Conservation (phyloP, 2,329 filamentous ascomycete species). For the Diaporthe helianthi region DNA sequence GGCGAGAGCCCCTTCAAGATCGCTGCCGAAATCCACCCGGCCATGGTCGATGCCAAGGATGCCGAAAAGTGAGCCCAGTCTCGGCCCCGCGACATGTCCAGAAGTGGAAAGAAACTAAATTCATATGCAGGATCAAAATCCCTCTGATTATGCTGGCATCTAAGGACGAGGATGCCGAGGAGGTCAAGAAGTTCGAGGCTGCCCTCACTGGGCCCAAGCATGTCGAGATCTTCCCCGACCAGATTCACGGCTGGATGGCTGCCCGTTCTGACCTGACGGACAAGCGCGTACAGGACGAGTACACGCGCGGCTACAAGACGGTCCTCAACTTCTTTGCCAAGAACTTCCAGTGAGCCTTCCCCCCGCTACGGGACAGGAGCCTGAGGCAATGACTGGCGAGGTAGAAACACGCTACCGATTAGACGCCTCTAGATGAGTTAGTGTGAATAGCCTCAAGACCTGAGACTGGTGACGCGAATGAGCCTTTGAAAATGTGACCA, state of each 20-base stretch:
- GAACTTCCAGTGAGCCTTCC: slow-evolving; percentile 46
- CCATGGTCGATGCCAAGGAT: slow-evolving; percentile 69
- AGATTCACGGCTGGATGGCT: slow-evolving; percentile 79
- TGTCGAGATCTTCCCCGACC: slow-evolving; percentile 70
- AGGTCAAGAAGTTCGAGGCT: slow-evolving; percentile 63
- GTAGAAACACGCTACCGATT: background rate
- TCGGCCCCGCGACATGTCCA: background rate
- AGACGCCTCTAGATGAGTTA: background rate
- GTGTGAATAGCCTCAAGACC: background rate
- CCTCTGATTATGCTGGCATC: slow-evolving; percentile 71
- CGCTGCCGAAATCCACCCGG: slow-evolving; percentile 62
- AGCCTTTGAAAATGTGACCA: background rate
- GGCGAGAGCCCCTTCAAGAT: slow-evolving; percentile 62
- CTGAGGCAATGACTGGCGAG: slow-evolving; percentile 2
- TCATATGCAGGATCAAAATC: slow-evolving; percentile 55
- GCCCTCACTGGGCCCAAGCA: slow-evolving; percentile 62
- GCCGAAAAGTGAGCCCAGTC: slow-evolving; percentile 48
- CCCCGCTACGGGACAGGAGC: background rate
- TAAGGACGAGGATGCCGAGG: slow-evolving; percentile 65
- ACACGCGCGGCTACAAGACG: slow-evolving; percentile 66
- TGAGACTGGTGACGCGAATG: background rate
- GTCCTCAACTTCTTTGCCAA: slow-evolving; percentile 65
- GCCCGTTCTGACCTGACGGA: slow-evolving; percentile 67
- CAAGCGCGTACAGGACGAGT: slow-evolving; percentile 65
- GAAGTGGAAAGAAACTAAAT: background rate